Percentiles rank a stretch among this genome's conserved stretches.
Conservation (phyloP, 2,329 filamentous ascomycete species). For the Penicillium aurantiogriseum region DNA sequence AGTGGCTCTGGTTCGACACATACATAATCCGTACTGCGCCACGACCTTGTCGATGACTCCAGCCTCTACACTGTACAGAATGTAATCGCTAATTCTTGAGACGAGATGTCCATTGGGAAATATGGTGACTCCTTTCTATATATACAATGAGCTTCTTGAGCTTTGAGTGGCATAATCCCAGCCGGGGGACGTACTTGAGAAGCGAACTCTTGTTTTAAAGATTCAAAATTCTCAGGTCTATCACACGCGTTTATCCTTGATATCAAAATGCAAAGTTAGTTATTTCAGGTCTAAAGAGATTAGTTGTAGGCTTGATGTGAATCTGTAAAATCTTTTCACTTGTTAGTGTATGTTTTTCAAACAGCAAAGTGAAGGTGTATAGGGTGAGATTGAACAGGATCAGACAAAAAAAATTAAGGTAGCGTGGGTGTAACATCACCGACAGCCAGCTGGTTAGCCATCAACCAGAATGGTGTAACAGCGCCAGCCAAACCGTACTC, state of each 20-base stretch:
- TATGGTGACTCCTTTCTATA: constrained; percentile 82
- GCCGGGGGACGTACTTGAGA: constrained; percentile 70
- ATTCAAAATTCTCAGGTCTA: constrained; percentile 81
- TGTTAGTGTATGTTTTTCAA: constrained; percentile 24
- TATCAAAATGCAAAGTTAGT: constrained; percentile 32
- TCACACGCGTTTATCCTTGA: constrained; percentile 92
- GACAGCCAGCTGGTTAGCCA: constrained; percentile 64
- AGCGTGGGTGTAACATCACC: constrained; percentile 99
- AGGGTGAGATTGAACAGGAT: constrained; percentile 40
- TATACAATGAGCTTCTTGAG: constrained; percentile 41
- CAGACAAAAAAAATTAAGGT: constrained; percentile 91
- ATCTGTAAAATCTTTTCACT: constrained; percentile 22
- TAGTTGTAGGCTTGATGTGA: constrained; percentile 1
- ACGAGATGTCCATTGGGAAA: constrained; percentile 93
- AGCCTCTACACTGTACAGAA: constrained; percentile 97
- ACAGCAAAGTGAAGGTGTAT: constrained; percentile 8
- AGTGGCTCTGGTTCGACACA: constrained; percentile 37
- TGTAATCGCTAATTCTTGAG: constrained; percentile 94
- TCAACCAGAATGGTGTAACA: constrained; percentile 74
- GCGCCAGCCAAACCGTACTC: constrained; percentile 74
- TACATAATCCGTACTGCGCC: constrained; percentile 88
- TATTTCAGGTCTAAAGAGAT: background rate
- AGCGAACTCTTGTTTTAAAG: constrained; percentile 75
- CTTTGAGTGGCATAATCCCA: constrained; percentile 33
- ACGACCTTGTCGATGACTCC: constrained; percentile 86